Percentiles rank a stretch among this genome's conserved stretches.
phyloP scores from a whole-genome alignment of 1,139 yeast genomes.

The Pneumocystis oryctolagi region DNA sequence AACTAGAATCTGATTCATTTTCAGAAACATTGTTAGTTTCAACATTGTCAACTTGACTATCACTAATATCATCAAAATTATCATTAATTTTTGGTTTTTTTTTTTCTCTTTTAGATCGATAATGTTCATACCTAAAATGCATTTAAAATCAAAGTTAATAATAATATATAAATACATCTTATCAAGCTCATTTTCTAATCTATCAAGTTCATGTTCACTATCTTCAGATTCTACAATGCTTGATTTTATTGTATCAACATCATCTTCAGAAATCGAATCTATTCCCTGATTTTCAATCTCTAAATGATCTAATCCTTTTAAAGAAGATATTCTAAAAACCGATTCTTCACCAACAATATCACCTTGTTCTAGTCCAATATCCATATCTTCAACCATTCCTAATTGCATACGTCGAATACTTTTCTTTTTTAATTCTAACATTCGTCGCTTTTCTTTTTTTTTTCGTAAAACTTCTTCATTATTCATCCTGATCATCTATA shows the following conservation, averaged over 20 bases:
- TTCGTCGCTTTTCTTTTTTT: constrained; percentile 68
- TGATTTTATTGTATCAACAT: constrained; percentile 17
- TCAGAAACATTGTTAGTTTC: constrained; percentile 31
- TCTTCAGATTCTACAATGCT: constrained; percentile 27
- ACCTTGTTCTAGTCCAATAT: constrained; percentile 90
- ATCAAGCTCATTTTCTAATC: constrained; percentile 13
- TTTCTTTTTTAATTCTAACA: constrained; percentile 72
- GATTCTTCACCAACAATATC: constrained; percentile 55
- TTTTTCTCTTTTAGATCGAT: constrained; percentile 49
- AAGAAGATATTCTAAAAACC: constrained; percentile 63
- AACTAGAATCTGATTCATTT: constrained; percentile 13
- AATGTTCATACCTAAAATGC: constrained; percentile 55
- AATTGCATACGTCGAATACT: constrained; percentile 86
- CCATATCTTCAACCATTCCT: constrained; percentile 89
- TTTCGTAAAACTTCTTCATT: constrained; percentile 53
- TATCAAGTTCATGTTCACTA: constrained; percentile 61
- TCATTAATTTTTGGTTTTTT: constrained; percentile 76
- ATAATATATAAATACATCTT: background rate
- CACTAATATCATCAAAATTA: constrained; percentile 59
- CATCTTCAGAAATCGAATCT: constrained; percentile 37
- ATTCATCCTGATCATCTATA: constrained; percentile 41
- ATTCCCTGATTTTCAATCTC: constrained; percentile 70
- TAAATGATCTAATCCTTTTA: constrained; percentile 73
- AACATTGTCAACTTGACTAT: constrained; percentile 70
- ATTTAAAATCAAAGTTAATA: background rate